Evolutionary conservation across 2,329 filamentous ascomycete genomes (phyloP), one percentile per base, ranked within the genome.

Genomic region (Plectosphaerella plurivora): DNA sequence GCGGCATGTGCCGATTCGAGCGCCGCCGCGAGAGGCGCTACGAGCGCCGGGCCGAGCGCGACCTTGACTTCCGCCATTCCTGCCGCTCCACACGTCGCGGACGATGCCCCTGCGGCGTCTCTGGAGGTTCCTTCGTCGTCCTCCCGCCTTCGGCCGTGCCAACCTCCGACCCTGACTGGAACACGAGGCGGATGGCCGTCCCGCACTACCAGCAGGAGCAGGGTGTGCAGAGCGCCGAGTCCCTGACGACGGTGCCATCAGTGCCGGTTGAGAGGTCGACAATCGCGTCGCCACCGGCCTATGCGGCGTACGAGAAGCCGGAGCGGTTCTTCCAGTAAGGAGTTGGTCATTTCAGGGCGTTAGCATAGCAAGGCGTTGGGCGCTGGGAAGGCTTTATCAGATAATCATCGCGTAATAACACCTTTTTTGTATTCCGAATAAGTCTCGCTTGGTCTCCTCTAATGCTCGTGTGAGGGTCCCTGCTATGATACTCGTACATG

Each of bases 221-320:
- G 49, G 45, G 45, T 24, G 18, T 53, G 48, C 35, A 53, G 16
- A 44, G n/a, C 11, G n/a, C 11, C 5, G n/a, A 18, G 41, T 44
- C 41, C 7, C n/a, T 44, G 41, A 20, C n/a, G 2, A 8, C 18
- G 5, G 41, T 7, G 28, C 41, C 12, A 9, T 20, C 18, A 9
- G 41, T 7, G 28, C 41, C 12, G 39, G 52, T 10, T 33, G 20
- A 24, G 47, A 51, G 14, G 44, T 14, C 2, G 47, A 52, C 22
- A 12, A 12, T 33, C 9, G 33, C 39, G n/a, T 50, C 55, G 44
- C 55, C 55, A 45, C 55, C 55, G 11, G 50, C 50, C 2, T 56
- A 56, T n/a, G 44, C 14, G 5, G 14, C 37, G 5, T 12, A 8
- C 16, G 37, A 41, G 37, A 41, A 41, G 37, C 14, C 28, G 28